A percentile compares a stretch with the other conserved stretches of the same genome.
These are phyloP conservation scores for Nakataea oryzae DNA, from an alignment of 2,329 filamentous ascomycete species.

Conservation along the genomic window DNA sequence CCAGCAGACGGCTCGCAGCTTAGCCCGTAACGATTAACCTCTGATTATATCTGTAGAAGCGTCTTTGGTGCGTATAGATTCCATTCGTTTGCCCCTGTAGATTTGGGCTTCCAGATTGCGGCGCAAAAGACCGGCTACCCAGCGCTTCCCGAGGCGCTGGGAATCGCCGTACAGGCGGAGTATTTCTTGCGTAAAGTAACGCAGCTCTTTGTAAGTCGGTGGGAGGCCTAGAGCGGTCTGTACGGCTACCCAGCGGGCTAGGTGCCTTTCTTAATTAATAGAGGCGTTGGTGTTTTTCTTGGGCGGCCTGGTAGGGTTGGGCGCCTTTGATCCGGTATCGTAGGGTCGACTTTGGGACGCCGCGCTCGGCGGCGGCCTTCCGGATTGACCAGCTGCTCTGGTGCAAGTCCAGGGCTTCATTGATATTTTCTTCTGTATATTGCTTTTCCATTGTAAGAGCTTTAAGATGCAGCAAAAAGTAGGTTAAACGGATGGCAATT, in stretches of 20 bases:
- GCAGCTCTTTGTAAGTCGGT: slow-evolving; percentile 4
- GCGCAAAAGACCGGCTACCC: neutral
- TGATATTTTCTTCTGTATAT: too few species aligned
- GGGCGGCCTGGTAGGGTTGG: neutral
- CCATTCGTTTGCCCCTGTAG: neutral
- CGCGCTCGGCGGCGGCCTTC: too few species aligned
- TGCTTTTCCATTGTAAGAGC: too few species aligned
- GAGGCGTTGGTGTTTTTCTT: neutral
- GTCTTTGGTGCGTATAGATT: neutral
- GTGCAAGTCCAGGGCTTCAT: too few species aligned
- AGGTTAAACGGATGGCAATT: too few species aligned
- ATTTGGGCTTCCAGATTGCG: neutral
- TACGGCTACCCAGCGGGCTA: slow-evolving; percentile 5
- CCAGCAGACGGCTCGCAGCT: too few species aligned
- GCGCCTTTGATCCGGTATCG: too few species aligned
- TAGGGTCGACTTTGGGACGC: slow-evolving; percentile 12
- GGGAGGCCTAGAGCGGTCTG: slow-evolving; percentile 6
- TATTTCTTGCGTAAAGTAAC: slow-evolving; percentile 4
- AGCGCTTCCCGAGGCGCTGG: slow-evolving; percentile 1
- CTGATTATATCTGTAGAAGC: neutral
- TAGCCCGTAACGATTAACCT: too few species aligned
- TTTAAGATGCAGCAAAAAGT: too few species aligned
- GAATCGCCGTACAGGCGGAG: neutral
- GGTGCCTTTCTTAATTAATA: slow-evolving; percentile 1
- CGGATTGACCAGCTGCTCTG: too few species aligned